Conservation (phyloP, 257 asterid species). For the Solanum piurae region DNA sequence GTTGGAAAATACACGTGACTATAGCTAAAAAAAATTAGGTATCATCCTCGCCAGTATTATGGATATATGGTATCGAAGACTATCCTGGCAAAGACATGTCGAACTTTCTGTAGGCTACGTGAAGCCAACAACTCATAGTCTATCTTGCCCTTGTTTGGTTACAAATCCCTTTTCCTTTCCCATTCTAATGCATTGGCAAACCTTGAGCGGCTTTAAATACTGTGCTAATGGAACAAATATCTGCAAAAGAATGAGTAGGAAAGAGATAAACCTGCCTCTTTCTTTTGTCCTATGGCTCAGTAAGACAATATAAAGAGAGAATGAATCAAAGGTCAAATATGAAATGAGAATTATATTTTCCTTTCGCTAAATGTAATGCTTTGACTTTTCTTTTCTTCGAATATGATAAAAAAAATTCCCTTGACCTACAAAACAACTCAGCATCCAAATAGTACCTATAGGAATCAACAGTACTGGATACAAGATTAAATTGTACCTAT, state of each 20-base stretch:
- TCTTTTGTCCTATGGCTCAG: background rate
- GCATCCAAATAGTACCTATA: no score
- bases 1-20: background rate
- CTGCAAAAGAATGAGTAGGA: slow-evolving; percentile 23
- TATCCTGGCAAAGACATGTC: slow-evolving; percentile 79
- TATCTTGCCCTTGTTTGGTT: slow-evolving; percentile 53
- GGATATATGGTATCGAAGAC: slow-evolving; percentile 85
- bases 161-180: slow-evolving; percentile 43
- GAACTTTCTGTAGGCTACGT: slow-evolving; percentile 68
- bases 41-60: background rate
- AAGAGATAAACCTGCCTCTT: background rate
- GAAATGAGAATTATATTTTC: no score
- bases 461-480: no score
- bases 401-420: no score
- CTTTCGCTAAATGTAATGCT: no score
- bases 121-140: slow-evolving; percentile 55
- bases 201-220: slow-evolving; percentile 42
- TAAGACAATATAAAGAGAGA: background rate
- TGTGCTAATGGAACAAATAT: slow-evolving; percentile 50
- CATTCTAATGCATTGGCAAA: slow-evolving; percentile 57
- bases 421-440: no score
- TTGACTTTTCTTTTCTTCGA: no score
- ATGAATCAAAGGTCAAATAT: background rate
- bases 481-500: no score
- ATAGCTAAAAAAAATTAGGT: background rate